Evolutionary conservation across 345 rosid genomes (phyloP), one percentile per base, ranked within the genome.

Genomic region (Brassica incana): DNA sequence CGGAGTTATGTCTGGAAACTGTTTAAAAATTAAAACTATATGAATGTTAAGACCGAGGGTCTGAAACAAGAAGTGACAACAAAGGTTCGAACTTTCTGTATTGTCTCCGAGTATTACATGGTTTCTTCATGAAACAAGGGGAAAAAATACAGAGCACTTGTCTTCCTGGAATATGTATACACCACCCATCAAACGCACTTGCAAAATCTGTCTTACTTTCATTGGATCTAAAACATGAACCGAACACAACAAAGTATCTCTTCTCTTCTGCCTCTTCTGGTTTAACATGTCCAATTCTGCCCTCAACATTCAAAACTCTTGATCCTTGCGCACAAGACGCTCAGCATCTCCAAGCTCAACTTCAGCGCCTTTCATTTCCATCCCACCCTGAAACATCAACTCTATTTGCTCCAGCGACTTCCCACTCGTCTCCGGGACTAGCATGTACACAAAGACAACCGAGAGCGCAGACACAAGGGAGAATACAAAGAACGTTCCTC

Each of bases 341-440:
- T 88, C 92, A 33, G 75, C 88, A 77, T 90, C 97, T 78, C 91
- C 93, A 50, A 88, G 73, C 85, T 92, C 91, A 8, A 92, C 84
- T 83, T 86, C 90, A 15, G 81, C 65, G 36, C 64, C 88, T 81
- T 83, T 82, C 81, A 48, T 75, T 40, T 83, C 79, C 18, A 66
- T 59, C 7, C 75, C 85, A 54, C 81, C 65, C 72, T 89, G 84
- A 73, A 92, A 92, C 72, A 90, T 78, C 81, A 77, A 69, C 78
- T 86, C 90, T 73, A 92, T 89, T 77, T 92, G 88, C 87, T 92
- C 97, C 83, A 92, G 69, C 8, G 95, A 90, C 79, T 89, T 90
- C 36, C 95, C 97, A 70, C 87, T 90, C 1, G 95, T 92, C 80
- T 92, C 97, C 0, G 95, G 97, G 48, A 92, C 90, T 60, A 85